phyloP scores from a whole-genome alignment of 805 yeast species.

The Suhomyces sp. region DNA sequence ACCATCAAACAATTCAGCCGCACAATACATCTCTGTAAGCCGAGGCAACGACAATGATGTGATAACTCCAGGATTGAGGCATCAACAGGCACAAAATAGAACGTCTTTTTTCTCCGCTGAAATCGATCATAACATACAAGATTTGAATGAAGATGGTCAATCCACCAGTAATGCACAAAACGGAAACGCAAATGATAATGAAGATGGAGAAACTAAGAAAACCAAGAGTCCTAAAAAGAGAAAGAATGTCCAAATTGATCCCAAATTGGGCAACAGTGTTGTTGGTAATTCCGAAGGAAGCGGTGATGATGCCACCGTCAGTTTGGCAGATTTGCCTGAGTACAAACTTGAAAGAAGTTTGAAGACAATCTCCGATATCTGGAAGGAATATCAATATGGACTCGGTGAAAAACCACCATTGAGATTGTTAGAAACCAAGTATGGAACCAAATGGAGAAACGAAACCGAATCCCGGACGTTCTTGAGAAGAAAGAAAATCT shows the following conservation, averaged over 20 bases:
- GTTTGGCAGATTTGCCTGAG: conserved; percentile 1
- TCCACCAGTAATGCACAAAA: no score
- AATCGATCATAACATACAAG: conserved; percentile 1
- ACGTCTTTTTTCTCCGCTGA: conserved; percentile 2
- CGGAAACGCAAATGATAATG: conserved; percentile 1
- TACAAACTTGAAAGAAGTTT: conserved; percentile 14
- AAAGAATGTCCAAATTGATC: neutral
- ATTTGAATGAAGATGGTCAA: neutral
- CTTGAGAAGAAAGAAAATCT: conserved; percentile 52
- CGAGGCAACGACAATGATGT: conserved; percentile 3
- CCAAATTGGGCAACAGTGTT: neutral
- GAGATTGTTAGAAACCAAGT: conserved; percentile 46
- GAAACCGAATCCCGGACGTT: conserved; percentile 55
- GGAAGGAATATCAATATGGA: conserved; percentile 58
- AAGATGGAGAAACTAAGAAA: conserved; percentile 1
- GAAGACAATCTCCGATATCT: conserved; percentile 38
- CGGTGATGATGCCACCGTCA: neutral
- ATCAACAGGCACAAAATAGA: neutral
- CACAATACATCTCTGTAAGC: conserved; percentile 1
- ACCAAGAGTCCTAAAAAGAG: conserved; percentile 4
- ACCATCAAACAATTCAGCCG: conserved; percentile 1
- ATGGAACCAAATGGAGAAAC: conserved; percentile 55
- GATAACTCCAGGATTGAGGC: conserved; percentile 2
- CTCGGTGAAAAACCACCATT: conserved; percentile 53
- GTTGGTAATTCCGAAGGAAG: neutral